Percentiles rank a stretch among this genome's conserved stretches.
These are phyloP conservation scores for Pestalotiopsis fici DNA, from an alignment of 2,329 filamentous ascomycete genomes.

Conservation along the genomic window DNA sequence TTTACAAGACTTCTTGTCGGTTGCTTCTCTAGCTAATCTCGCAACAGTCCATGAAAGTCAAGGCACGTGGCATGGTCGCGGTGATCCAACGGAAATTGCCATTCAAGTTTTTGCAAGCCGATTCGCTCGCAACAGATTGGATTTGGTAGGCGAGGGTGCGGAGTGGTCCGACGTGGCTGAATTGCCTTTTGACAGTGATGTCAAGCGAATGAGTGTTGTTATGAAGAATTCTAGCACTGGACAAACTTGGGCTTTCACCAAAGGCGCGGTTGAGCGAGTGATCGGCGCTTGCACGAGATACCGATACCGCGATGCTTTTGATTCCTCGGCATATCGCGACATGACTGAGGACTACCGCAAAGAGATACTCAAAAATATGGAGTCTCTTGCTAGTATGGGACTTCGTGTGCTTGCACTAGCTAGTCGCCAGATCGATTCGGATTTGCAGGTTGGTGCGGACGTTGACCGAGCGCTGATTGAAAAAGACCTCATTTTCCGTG, in stretches of 20 bases:
- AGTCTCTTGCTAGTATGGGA: slow-evolving; percentile 55
- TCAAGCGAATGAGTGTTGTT: slow-evolving; percentile 75
- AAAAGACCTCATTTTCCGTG: not conserved
- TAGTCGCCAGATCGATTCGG: slow-evolving; percentile 38
- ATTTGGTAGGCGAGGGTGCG: slow-evolving; percentile 45
- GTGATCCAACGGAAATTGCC: slow-evolving; percentile 71
- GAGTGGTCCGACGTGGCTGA: slow-evolving; percentile 62
- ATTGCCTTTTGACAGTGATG: slow-evolving; percentile 70
- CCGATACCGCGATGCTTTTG: slow-evolving; percentile 32
- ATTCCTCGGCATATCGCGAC: slow-evolving; percentile 28
- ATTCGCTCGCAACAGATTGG: slow-evolving; percentile 60
- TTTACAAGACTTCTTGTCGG: slow-evolving; percentile 56
- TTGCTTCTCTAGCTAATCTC: slow-evolving; percentile 59
- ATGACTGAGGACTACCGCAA: slow-evolving; percentile 50
- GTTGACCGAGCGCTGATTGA: not conserved
- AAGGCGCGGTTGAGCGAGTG: slow-evolving; percentile 69
- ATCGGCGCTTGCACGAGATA: slow-evolving; percentile 54
- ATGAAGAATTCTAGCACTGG: slow-evolving; percentile 45
- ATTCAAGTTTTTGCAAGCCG: slow-evolving; percentile 72
- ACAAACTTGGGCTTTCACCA: slow-evolving; percentile 46
- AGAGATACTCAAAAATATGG: slow-evolving; percentile 62
- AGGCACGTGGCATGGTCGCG: slow-evolving; percentile 57
- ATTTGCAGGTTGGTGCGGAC: slow-evolving; percentile 17
- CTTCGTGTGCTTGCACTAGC: slow-evolving; percentile 70
- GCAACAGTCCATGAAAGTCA: slow-evolving; percentile 45